Conservation (phyloP, 345 rosid genomes). For the Sisymbrium irio region DNA sequence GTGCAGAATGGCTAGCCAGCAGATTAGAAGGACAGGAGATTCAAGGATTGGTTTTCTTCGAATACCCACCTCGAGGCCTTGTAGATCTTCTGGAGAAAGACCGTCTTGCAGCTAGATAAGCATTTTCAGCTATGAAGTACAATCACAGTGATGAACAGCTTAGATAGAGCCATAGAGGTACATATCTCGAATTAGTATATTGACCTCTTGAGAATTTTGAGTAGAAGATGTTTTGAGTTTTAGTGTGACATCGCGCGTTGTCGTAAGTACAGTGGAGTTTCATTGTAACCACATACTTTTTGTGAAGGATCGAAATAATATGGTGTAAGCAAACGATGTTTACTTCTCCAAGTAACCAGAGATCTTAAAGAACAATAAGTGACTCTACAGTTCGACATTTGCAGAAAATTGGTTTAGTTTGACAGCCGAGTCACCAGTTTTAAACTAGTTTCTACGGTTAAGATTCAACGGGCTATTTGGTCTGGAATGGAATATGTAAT, state of each 20-base stretch:
- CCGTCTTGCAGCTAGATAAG: slow-evolving; percentile 4
- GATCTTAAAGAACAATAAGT: not conserved
- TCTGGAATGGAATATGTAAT: not conserved
- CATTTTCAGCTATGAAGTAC: slow-evolving; percentile 18
- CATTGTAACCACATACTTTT: not conserved
- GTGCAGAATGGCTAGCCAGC: slow-evolving; percentile 45
- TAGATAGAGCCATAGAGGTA: slow-evolving; percentile 10
- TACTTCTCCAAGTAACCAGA: not conserved
- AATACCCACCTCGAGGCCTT: slow-evolving; percentile 39
- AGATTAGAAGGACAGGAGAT: slow-evolving; percentile 17
- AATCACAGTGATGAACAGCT: slow-evolving; percentile 9
- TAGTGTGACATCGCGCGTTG: not conserved
- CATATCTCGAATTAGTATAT: slow-evolving; percentile 8
- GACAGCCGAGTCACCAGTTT: not conserved
- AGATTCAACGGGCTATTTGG: not conserved
- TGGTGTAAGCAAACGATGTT: not conserved
- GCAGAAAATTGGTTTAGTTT: not conserved
- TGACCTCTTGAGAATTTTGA: not conserved
- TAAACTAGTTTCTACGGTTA: not conserved
- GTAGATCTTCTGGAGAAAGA: slow-evolving; percentile 33
- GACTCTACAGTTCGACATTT: not conserved
- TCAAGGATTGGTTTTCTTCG: slow-evolving; percentile 15
- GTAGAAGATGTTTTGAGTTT: not conserved
- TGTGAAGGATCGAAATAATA: not conserved
- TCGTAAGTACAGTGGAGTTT: slow-evolving; percentile 5